phyloP scores from a whole-genome alignment of 1,284 basidiomycete genomes.

The Inonotus hispidus region DNA sequence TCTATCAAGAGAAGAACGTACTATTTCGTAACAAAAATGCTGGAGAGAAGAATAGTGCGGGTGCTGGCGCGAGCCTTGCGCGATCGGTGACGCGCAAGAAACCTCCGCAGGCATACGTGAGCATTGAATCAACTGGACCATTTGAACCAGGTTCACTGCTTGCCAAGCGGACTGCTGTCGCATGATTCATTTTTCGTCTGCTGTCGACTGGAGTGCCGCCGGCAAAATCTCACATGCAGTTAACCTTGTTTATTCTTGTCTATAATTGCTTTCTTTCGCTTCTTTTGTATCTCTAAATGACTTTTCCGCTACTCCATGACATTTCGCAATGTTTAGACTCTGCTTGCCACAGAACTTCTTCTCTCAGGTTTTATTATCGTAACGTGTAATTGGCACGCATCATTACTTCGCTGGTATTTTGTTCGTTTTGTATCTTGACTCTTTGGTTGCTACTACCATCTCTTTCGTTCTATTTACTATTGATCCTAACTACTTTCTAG shows the following conservation, averaged over 20 bases:
- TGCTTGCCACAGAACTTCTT: neutral
- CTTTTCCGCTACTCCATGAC: neutral
- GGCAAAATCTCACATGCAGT: neutral
- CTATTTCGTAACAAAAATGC: conserved; percentile 36
- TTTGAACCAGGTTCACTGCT: conserved; percentile 23
- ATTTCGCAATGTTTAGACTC: neutral
- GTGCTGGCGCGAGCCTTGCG: conserved; percentile 6
- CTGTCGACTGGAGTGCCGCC: neutral
- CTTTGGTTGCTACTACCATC: neutral
- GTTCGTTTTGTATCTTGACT: neutral
- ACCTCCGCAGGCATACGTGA: conserved; percentile 16
- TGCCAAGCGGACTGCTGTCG: conserved; percentile 14
- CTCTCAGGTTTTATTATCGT: neutral
- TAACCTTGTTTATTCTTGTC: neutral
- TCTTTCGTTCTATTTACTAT: neutral
- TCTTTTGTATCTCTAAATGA: neutral
- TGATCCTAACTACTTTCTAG: neutral
- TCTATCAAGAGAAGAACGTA: conserved; percentile 70
- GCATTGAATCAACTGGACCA: neutral
- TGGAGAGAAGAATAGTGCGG: neutral
- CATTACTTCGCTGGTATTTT: neutral
- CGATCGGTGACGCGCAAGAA: conserved; percentile 17
- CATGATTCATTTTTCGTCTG: neutral
- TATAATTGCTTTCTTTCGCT: neutral
- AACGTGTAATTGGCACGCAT: neutral